Evolutionary conservation across 2,329 filamentous ascomycete genomes (phyloP).

Genomic region (Fusarium redolens): DNA sequence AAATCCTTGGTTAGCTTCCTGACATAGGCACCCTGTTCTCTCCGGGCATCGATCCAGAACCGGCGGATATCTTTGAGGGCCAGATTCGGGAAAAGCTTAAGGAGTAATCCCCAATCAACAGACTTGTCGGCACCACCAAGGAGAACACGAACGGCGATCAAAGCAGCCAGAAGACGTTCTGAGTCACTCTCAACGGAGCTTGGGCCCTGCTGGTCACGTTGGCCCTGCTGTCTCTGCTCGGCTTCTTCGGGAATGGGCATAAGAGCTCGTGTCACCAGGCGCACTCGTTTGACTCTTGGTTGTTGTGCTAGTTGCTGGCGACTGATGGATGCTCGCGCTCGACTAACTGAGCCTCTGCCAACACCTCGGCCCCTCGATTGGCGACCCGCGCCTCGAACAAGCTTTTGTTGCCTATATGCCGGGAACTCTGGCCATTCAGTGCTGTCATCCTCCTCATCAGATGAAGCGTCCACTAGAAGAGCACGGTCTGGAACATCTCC

Average conservation of each 20-base stretch:
- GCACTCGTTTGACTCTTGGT: slow-evolving; percentile 45
- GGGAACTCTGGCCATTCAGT: slow-evolving; percentile 31
- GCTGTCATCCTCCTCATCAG: slow-evolving; percentile 36
- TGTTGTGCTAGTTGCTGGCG: slow-evolving; percentile 18
- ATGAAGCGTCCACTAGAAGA: slow-evolving; percentile 13
- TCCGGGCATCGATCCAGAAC: slow-evolving; percentile 65
- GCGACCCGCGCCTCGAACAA: neutral
- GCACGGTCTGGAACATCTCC: slow-evolving; percentile 9
- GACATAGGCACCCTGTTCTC: slow-evolving; percentile 64
- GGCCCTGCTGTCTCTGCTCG: slow-evolving; percentile 5
- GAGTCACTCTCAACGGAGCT: slow-evolving; percentile 4
- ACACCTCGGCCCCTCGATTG: slow-evolving; percentile 5
- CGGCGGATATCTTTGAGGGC: slow-evolving; percentile 63
- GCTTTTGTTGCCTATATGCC: neutral
- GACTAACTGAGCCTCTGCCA: slow-evolving; percentile 5
- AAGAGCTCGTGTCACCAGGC: slow-evolving; percentile 45
- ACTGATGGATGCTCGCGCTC: slow-evolving; percentile 1
- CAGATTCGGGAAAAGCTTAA: slow-evolving; percentile 65
- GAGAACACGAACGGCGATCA: slow-evolving; percentile 67
- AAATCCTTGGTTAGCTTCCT: slow-evolving; percentile 69
- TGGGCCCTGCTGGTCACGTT: slow-evolving; percentile 16
- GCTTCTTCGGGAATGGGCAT: slow-evolving; percentile 40
- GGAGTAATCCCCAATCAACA: slow-evolving; percentile 70
- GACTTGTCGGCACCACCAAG: slow-evolving; percentile 69
- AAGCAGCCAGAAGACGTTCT: slow-evolving; percentile 62